Conservation (phyloP, 305 asterid species). For the Petunia hybrid region DNA sequence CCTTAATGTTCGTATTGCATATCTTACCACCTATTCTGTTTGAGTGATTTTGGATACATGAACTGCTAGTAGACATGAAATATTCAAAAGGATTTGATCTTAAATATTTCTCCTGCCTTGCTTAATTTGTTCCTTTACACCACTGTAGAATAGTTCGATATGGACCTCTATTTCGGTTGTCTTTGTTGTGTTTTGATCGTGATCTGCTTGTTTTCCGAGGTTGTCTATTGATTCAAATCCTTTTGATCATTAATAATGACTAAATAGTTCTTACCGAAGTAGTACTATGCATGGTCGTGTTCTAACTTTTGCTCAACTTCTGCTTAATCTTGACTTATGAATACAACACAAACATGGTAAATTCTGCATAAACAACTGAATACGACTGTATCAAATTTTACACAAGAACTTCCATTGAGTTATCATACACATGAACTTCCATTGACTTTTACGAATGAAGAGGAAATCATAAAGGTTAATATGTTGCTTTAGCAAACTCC, state of each 20-base stretch:
- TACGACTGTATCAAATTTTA: not conserved
- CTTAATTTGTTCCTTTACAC: no score
- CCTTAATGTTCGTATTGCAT: not conserved
- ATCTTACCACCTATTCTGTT: constrained; percentile 6
- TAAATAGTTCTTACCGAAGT: not conserved
- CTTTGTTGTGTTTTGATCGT: not conserved
- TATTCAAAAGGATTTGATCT: no score
- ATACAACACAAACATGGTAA: not conserved
- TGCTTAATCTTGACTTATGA: not conserved
- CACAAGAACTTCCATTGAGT: not conserved
- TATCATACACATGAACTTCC: not conserved
- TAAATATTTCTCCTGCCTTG: not conserved
- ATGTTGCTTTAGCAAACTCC: not conserved
- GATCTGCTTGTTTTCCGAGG: not conserved
- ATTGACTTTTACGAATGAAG: no score
- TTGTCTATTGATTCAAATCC: not conserved
- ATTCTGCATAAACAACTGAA: not conserved
- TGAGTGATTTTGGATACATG: not conserved
- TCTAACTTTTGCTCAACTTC: no score
- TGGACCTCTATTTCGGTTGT: not conserved
- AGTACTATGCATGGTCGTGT: not conserved
- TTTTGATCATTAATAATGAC: not conserved
- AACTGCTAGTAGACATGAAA: no score
- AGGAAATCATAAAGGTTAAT: no score
- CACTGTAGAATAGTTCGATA: not conserved